phyloP scores from a whole-genome alignment of 768 basidiomycete species.

The Tulasnella sp. region DNA sequence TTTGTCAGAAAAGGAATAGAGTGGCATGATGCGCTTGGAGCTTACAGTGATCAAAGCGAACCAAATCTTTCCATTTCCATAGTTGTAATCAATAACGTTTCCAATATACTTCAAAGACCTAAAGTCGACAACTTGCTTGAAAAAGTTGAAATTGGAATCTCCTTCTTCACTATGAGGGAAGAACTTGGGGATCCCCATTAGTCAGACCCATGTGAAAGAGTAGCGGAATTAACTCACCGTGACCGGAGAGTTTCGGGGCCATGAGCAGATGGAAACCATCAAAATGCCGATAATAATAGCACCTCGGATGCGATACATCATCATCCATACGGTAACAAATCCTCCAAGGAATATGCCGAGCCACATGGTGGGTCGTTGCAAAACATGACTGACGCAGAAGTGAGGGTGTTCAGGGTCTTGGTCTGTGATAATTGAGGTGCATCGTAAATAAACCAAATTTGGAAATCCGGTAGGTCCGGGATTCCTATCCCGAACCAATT shows the following conservation, averaged over 20 bases:
- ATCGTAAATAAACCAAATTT: not conserved
- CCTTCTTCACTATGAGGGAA: constrained; percentile 64
- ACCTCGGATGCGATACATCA: constrained; percentile 76
- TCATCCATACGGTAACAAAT: constrained; percentile 60
- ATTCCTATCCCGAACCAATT: not conserved
- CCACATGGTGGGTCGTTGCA: constrained; percentile 73
- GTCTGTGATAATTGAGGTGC: constrained; percentile 25
- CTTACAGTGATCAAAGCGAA: constrained; percentile 75
- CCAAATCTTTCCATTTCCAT: constrained; percentile 63
- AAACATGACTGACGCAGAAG: constrained; percentile 50
- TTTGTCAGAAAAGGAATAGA: no score
- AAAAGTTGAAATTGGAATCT: constrained; percentile 64
- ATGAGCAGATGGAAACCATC: constrained; percentile 72
- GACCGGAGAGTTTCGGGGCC: constrained; percentile 71
- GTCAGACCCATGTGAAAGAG: no score
- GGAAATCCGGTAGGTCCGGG: not conserved
- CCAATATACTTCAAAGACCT: constrained; percentile 47
- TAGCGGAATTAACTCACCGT: no score
- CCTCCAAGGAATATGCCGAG: constrained; percentile 78
- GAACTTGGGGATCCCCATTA: no score
- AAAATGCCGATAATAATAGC: constrained; percentile 75
- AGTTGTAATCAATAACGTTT: constrained; percentile 42
- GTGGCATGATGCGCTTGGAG: constrained; percentile 23
- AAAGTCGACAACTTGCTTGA: constrained; percentile 73
- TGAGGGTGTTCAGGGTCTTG: constrained; percentile 36